Base-by-base conservation (phyloP, 768 basidiomycete genomes). In the Lactarius quietus region DNA sequence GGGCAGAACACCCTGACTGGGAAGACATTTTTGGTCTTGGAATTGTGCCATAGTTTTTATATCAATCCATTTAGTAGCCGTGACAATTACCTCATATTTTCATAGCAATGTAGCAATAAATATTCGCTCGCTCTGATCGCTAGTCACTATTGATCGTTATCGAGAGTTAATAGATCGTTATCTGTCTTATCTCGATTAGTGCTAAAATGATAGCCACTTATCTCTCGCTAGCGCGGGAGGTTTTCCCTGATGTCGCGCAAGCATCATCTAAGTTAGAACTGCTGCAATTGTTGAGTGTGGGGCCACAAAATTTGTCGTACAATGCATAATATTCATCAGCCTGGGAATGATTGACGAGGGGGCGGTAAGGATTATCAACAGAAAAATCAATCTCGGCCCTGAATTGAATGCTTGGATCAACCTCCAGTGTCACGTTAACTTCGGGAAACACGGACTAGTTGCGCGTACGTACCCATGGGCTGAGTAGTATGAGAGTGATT, bases 381-480 rank as follows among this genome's bases (percentile, higher is more conserved):
- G 84, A 80, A 63, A 84, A 85, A 1, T 71, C 72, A 36, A 84
- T 76, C 61, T 83, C 83, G 10, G 79, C 79, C 7, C 81, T 78
- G 67, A 84, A 85, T 74, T 85, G 84, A 7, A 62, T 65, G 9
- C 81, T 68, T 39, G 36, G 68, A 72, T 39, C 62, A 55, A 63
- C 45, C 35, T 58, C 28, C 23, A 48, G 4, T 7, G n/a, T 8
- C 31, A 18, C 29, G 8, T 48, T 15, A 51, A 35, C 33, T 48
- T 33, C 1, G 45, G 15, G 17, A 51, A 9, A 84, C 71, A 20
- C 82, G 82, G 66, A 82, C 83, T 26, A 45, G 1, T n/a, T 84
- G 73, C 9, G 80, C 83, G 18, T 83, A 51, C 48, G 48, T 6
- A 51, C 48, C 48, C 48, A 51, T 1, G n/a, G n/a, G n/a, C n/a